Conservation (phyloP, 768 basidiomycete genomes). For the Pleurotus sapidus region DNA sequence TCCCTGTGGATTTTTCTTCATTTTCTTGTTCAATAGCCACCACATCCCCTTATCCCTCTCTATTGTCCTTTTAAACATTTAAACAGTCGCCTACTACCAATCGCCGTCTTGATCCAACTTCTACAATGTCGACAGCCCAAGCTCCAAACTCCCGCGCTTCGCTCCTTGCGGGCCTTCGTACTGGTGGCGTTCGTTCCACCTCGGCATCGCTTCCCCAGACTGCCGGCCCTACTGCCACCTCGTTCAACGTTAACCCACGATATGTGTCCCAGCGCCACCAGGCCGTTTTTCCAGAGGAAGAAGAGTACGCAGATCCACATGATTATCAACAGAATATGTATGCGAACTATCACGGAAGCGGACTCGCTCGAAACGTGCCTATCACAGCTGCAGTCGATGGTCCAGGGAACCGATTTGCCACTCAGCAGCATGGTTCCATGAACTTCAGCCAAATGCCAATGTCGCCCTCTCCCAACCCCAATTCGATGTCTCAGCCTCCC, state of each 20-base stretch:
- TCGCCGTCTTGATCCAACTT: slow-evolving; percentile 8
- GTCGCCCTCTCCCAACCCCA: slow-evolving; percentile 53
- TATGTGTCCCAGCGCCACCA: slow-evolving; percentile 44
- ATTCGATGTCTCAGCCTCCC: slow-evolving; percentile 40
- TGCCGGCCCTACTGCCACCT: slow-evolving; percentile 52
- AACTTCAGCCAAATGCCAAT: slow-evolving; percentile 48
- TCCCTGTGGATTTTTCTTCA: slow-evolving; percentile 4
- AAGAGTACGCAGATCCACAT: slow-evolving; percentile 59
- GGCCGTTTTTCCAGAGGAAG: slow-evolving; percentile 45
- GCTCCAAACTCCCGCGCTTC: slow-evolving; percentile 66
- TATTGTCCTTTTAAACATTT: neutral
- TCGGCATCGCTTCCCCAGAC: slow-evolving; percentile 64
- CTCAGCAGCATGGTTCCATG: slow-evolving; percentile 57
- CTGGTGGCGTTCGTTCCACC: slow-evolving; percentile 83
- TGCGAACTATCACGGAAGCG: slow-evolving; percentile 38
- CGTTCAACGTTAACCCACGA: slow-evolving; percentile 49
- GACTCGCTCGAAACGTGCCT: slow-evolving; percentile 41
- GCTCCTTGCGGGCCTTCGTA: slow-evolving; percentile 85
- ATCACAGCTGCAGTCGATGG: slow-evolving; percentile 75
- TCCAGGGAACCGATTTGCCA: slow-evolving; percentile 60
- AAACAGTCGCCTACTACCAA: neutral
- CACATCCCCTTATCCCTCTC: neutral
- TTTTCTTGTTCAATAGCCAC: slow-evolving; percentile 3
- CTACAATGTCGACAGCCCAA: slow-evolving; percentile 41
- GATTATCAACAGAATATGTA: slow-evolving; percentile 53